Evolutionary conservation across 2,329 filamentous ascomycete species (phyloP), one percentile per base, ranked within the genome.

Genomic region (Aspergillus felis): DNA sequence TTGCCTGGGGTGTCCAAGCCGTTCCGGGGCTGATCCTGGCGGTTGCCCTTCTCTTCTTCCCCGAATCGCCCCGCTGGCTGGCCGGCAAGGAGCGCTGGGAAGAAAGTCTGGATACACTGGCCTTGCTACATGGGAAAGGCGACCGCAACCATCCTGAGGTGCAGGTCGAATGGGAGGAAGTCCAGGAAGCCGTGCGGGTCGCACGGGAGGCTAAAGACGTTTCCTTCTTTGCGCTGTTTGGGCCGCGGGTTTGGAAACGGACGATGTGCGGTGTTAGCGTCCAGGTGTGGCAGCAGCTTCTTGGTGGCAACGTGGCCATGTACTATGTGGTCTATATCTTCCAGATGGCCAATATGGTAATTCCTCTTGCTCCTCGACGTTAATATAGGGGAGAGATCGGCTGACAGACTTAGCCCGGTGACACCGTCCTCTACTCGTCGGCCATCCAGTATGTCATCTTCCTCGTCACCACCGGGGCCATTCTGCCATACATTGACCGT

Each of bases 1-100:
- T 85, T 2, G 83, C 85, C 20, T 88, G 85, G 85, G 85, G 82
- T 44, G 76, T 85, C 4, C 85, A 88, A 64, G 84, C 84, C 57
- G 70, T 87, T 46, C 85, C 85, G 0, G 83, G 79, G 25, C 69
- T 86, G 20, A 67, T 85, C 50, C 77, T 87, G 41, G 79, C 86
- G 55, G 58, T 78, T 49, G 83, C 82, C 47, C 78, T 75, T 4
- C 78, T 80, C 27, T 84, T 86, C 69, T 79, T 87, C 48, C 84
- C 84, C 2, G 81, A 85, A 57, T 86, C 83, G 0, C 84, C 84
- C 2, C 76, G 85, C 61, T 87, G 84, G 84, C 74, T 87, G 5
- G 84, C 83, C 1, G 78, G 79, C 56, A 80, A 85, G 44, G 84
- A 85, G 52, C 79, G 84, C 2, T 84, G 82, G 74, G 79, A 85